These are phyloP conservation scores for Penicillium sp. DNA, from an alignment of 2,329 filamentous ascomycete species.

Conservation along the genomic window DNA sequence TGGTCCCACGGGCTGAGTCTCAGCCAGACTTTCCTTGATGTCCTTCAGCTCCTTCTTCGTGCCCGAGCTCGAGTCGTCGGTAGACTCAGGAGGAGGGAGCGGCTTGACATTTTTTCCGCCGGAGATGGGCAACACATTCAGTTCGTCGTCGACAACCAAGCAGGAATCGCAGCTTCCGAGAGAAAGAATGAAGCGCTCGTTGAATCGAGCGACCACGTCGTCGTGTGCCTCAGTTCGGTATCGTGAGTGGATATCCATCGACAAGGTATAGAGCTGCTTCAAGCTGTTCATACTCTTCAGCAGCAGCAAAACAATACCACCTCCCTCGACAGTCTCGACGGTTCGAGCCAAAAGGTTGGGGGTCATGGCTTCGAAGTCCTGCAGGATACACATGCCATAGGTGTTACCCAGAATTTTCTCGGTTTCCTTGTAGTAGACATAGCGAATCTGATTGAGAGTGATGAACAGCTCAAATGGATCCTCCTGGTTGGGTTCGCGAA, in stretches of 20 bases:
- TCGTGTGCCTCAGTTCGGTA: constrained; percentile 96
- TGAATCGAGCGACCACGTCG: constrained; percentile 94
- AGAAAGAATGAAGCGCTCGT: constrained; percentile 94
- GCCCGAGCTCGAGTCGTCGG: constrained; percentile 72
- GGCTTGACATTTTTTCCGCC: constrained; percentile 88
- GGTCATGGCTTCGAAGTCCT: constrained; percentile 97
- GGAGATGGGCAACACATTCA: constrained; percentile 96
- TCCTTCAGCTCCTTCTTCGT: constrained; percentile 76
- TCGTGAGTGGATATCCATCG: constrained; percentile 96
- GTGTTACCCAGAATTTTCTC: constrained; percentile 98
- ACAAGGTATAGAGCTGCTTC: constrained; percentile 94
- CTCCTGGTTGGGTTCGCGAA: constrained; percentile 87
- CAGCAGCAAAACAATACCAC: constrained; percentile 85
- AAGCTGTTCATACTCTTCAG: constrained; percentile 96
- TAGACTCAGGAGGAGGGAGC: constrained; percentile 74
- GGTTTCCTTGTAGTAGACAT: constrained; percentile 99
- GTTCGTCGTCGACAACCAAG: constrained; percentile 93
- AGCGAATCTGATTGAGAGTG: constrained; percentile 94
- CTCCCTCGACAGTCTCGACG: constrained; percentile 96
- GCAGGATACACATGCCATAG: constrained; percentile 96
- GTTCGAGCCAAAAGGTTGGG: constrained; percentile 95
- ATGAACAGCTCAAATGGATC: constrained; percentile 98
- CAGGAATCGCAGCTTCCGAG: constrained; percentile 94
- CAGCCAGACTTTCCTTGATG: constrained; percentile 85
- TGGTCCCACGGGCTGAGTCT: constrained; percentile 83